Percentiles rank a stretch among this genome's conserved stretches.
Evolutionary conservation across 2,329 filamentous ascomycete genomes (phyloP).

Genomic region (Coniochaeta prunicola): DNA sequence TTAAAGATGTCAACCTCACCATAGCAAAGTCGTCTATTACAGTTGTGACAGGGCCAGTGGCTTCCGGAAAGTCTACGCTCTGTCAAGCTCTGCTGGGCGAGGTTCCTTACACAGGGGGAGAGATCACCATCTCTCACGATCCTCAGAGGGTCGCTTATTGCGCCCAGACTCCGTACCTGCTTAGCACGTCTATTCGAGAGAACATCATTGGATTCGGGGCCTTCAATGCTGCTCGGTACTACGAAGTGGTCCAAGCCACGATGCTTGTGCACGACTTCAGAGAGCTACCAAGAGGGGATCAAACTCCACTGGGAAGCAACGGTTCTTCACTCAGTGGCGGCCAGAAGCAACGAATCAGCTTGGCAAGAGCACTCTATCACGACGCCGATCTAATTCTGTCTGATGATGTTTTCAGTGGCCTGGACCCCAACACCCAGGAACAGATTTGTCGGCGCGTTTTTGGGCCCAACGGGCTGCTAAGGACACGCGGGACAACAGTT

Average conservation of each 20-base stretch:
- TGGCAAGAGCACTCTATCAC: conserved; percentile 8
- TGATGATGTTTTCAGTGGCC: conserved; percentile 6
- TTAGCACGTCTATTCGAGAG: conserved; percentile 25
- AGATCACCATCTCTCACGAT: neutral
- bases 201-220: conserved; percentile 27
- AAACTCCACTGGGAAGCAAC: conserved; percentile 30
- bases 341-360: conserved; percentile 24
- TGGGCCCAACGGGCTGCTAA: conserved; percentile 17
- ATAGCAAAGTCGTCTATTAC: conserved; percentile 17
- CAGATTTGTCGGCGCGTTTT: conserved; percentile 23
- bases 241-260: conserved; percentile 25
- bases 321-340: conserved; percentile 36
- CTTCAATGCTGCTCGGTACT: conserved; percentile 24
- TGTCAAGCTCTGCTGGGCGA: conserved; percentile 10
- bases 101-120: conserved; percentile 3
- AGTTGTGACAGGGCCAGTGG: conserved; percentile 29
- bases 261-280: conserved; percentile 23
- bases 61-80: conserved; percentile 28
- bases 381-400: conserved; percentile 1
- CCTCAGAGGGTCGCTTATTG: conserved; percentile 20
- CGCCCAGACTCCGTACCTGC: conserved; percentile 23
- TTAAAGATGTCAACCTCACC: conserved; percentile 12
- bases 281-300: conserved; percentile 24
- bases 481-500: conserved; percentile 23
- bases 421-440: conserved; percentile 17